Evolutionary conservation across 768 basidiomycete genomes (phyloP).

Genomic region (Chalciporus chontae): DNA sequence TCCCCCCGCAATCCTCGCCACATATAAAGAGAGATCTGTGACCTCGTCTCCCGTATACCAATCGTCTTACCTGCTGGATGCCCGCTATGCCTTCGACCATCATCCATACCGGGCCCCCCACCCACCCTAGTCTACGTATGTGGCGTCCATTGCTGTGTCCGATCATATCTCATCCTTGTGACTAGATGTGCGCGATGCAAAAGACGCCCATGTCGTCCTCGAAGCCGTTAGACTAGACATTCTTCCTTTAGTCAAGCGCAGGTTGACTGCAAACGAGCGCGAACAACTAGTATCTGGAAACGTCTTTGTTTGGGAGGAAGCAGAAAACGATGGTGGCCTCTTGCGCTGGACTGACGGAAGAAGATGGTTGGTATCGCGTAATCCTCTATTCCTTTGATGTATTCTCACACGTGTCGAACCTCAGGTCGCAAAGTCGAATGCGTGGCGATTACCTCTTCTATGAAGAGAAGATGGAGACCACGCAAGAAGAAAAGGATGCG

Average conservation of each 20-base stretch:
- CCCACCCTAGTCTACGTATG: constrained; percentile 31
- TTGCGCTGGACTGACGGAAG: constrained; percentile 82
- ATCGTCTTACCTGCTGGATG: constrained; percentile 2
- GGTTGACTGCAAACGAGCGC: constrained; percentile 65
- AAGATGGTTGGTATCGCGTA: constrained; percentile 51
- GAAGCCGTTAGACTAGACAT: constrained; percentile 72
- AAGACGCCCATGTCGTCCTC: constrained; percentile 71
- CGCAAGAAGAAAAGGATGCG: constrained; percentile 72
- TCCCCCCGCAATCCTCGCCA: constrained; percentile 7
- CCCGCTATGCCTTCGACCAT: constrained; percentile 14
- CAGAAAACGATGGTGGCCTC: constrained; percentile 62
- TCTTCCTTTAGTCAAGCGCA: constrained; percentile 66
- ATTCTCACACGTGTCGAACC: constrained; percentile 1
- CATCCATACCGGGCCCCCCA: constrained; percentile 24
- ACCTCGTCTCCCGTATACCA: constrained; percentile 6
- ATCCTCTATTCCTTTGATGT: neutral
- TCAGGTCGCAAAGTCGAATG: constrained; percentile 84
- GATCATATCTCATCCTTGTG: neutral
- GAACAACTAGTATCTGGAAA: constrained; percentile 70
- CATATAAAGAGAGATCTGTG: constrained; percentile 23
- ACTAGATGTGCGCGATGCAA: constrained; percentile 74
- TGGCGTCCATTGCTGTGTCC: neutral
- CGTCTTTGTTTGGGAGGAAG: constrained; percentile 85
- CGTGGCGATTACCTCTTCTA: constrained; percentile 80
- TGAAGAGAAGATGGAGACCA: constrained; percentile 79